phyloP scores from a whole-genome alignment of 768 basidiomycete species.

The Nidularia pulvinata region DNA sequence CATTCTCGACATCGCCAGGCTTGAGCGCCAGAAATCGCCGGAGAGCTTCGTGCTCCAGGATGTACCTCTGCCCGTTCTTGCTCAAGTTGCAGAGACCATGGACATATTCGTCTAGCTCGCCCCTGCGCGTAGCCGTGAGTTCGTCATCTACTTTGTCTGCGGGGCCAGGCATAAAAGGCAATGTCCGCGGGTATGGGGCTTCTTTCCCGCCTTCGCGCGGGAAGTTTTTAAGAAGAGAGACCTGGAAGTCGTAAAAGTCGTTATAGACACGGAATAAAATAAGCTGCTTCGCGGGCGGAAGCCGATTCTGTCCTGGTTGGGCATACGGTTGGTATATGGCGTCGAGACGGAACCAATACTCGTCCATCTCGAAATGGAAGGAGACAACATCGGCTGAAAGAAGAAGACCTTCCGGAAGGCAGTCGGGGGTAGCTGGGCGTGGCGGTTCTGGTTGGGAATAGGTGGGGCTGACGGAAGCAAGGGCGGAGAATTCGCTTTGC shows the following conservation, averaged over 20 bases:
- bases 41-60: conserved; percentile 80
- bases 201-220: conserved; percentile 90
- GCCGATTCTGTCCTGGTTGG: conserved; percentile 47
- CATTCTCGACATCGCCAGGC: conserved; percentile 82
- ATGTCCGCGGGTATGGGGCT: conserved; percentile 63
- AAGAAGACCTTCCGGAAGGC: conserved; percentile 82
- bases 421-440: conserved; percentile 38
- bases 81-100: conserved; percentile 76
- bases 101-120: conserved; percentile 90
- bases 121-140: conserved; percentile 77
- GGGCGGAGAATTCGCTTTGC: conserved; percentile 13
- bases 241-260: conserved; percentile 98
- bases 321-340: conserved; percentile 87
- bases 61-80: conserved; percentile 65
- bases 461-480: conserved; percentile 6
- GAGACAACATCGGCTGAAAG: conserved; percentile 89
- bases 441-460: conserved; percentile 15
- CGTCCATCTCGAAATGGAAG: conserved; percentile 96
- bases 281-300: conserved; percentile 74
- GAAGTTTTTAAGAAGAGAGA: conserved; percentile 82
- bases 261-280: conserved; percentile 95
- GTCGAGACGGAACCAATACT: conserved; percentile 97
- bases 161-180: conserved; percentile 99
- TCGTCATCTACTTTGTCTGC: conserved; percentile 80
- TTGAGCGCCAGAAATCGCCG: conserved; percentile 83